These are phyloP conservation scores for Barnettozyma hawaiiensis DNA, from an alignment of 1,139 yeast genomes.

Conservation along the genomic window DNA sequence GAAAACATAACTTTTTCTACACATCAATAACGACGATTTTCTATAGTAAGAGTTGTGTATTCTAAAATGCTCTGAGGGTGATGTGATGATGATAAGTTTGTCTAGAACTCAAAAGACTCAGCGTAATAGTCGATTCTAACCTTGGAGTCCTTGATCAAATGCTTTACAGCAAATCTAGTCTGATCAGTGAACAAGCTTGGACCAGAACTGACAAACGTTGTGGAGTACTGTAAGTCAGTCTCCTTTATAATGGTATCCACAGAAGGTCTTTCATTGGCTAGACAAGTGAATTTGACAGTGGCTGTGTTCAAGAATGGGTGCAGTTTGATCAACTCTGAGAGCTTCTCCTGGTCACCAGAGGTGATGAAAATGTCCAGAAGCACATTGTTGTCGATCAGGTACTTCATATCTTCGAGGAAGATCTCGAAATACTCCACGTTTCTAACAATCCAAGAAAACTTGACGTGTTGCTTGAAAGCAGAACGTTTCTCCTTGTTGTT, in stretches of 20 bases:
- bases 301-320: conserved; percentile 2
- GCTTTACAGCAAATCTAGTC: conserved; percentile 31
- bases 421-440: conserved; percentile 16
- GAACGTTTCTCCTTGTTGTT: conserved; percentile 7
- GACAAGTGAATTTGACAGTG: conserved; percentile 3
- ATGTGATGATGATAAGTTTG: too few species aligned
- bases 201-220: conserved; percentile 39
- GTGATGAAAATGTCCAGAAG: conserved; percentile 22
- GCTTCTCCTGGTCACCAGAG: conserved; percentile 8
- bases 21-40: too few species aligned
- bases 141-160: conserved; percentile 22
- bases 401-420: conserved; percentile 25
- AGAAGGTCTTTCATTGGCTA: conserved; percentile 20
- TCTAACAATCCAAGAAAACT: conserved; percentile 27
- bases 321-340: not conserved
- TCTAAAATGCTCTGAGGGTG: not conserved
- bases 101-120: conserved; percentile 33
- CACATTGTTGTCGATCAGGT: conserved; percentile 19
- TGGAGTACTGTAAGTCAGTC: conserved; percentile 13
- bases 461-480: conserved; percentile 13
- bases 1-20: too few species aligned
- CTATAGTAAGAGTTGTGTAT: not conserved
- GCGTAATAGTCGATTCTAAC: conserved; percentile 37
- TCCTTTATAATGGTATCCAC: conserved; percentile 12
- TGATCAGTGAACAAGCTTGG: conserved; percentile 37